These are phyloP conservation scores for Laburnicola sp. DNA, from an alignment of 2,329 filamentous ascomycete species.

Conservation along the genomic window DNA sequence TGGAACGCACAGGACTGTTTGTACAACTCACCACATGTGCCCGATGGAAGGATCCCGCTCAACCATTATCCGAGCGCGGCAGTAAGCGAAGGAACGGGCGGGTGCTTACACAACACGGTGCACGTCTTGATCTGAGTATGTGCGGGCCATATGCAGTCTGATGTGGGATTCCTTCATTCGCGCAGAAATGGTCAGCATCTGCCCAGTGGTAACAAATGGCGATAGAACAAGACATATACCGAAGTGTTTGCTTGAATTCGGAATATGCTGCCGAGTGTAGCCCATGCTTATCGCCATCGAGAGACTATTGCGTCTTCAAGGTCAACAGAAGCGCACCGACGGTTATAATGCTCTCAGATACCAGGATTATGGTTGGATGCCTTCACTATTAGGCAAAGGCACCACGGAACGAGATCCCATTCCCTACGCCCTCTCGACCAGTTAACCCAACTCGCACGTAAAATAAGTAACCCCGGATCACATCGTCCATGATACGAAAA, in stretches of 20 bases:
- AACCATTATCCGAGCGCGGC: not conserved
- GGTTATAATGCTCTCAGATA: no score
- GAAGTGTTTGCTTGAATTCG: no score
- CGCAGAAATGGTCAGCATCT: not conserved
- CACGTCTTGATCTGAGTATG: not conserved
- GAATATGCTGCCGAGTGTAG: no score
- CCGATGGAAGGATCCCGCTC: not conserved
- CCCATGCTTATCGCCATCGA: no score
- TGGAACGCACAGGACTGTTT: no score
- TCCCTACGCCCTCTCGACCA: no score
- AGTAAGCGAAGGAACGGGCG: not conserved
- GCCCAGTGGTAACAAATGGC: not conserved
- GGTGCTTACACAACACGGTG: not conserved
- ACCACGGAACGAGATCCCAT: no score
- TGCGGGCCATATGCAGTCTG: not conserved
- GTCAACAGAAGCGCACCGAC: no score
- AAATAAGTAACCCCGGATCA: not conserved
- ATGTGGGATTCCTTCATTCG: not conserved
- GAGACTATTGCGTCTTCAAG: no score
- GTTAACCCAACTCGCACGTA: not conserved
- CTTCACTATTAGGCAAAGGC: no score
- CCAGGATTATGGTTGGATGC: no score
- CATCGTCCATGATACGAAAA: no score
- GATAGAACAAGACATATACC: not conserved
- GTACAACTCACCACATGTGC: not conserved